These are phyloP conservation scores for Symbiodinium pilosum DNA, from an alignment of 73 alveolate genomes.

Conservation along the genomic window DNA sequence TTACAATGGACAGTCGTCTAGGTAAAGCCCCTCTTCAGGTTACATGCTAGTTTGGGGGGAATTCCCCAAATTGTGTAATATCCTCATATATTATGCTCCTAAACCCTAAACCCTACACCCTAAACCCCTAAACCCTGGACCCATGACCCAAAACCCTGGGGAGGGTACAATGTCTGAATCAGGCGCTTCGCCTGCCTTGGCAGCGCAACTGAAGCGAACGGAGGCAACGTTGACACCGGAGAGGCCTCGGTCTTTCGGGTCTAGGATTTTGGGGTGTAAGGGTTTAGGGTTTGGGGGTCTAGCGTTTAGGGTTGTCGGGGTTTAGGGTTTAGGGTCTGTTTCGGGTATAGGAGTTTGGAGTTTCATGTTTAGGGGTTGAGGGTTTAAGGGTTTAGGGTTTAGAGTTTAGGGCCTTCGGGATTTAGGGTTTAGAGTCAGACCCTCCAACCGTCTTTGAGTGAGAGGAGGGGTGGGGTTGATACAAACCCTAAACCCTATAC, in stretches of 20 bases:
- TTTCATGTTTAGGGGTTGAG: background rate
- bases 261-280: background rate
- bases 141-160: background rate
- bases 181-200: slow-evolving; percentile 4
- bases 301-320: background rate
- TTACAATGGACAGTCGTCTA: background rate
- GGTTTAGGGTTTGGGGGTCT: background rate
- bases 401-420: background rate
- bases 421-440: background rate
- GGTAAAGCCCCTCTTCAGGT: background rate
- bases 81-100: too few relatives aligned
- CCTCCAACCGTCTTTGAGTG: too few relatives aligned
- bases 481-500: too few relatives aligned
- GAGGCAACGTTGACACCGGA: background rate
- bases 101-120: too few relatives aligned
- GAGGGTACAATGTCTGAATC: too few relatives aligned
- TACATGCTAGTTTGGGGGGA: too few relatives aligned
- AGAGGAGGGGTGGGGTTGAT: too few relatives aligned
- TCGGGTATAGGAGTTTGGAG: background rate
- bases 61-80: too few relatives aligned
- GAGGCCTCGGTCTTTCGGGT: background rate
- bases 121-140: background rate
- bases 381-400: background rate
- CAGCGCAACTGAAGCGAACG: background rate
- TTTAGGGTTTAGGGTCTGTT: background rate